Evolutionary conservation across 768 basidiomycete genomes (phyloP), one percentile per base, ranked within the genome.

Genomic region (Russula earlei): DNA sequence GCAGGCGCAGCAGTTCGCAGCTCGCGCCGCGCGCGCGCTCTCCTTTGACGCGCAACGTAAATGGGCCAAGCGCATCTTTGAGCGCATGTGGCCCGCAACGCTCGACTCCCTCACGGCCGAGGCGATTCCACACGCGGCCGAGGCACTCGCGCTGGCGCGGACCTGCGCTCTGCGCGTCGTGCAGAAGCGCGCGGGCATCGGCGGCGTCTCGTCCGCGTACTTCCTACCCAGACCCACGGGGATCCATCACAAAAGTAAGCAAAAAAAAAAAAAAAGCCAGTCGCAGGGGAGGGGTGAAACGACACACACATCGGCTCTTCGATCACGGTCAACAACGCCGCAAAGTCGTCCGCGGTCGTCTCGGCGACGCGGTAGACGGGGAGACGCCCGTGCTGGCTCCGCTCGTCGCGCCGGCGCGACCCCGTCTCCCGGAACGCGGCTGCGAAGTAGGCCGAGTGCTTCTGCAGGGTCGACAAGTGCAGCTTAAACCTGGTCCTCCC

Each of bases 1-100:
- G 48, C 12, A 58, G 59, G 29, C 73, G 65, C 5, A 73, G 62
- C 34, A 76, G 65, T 55, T 76, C 73, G 56, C 76, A 75, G 51
- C 70, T 73, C 1, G 74, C 73, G 42, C 66, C n/a, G n/a, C n/a
- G n/a, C n/a, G n/a, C n/a, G n/a, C n/a, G n/a, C n/a, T n/a, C n/a
- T n/a, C 63, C 47, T 71, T 70, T 9, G 71, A 62, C 22, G 74
- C 66, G 1, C 41, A 37, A 8, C 66, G 58, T 3, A 66, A 62
- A 20, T 65, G 52, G 48, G 64, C 73, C 7, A 49, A 66, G 7
- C 59, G 62, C 33, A 59, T 56, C 27, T 65, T 75, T 6, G 63
- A 67, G 33, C 52, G 59, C n/a, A 64, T 68, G 45, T 76, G 71
- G 67, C 62, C 70, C 2, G 41, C 48, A 7, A 49, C 64, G 37